These are phyloP conservation scores for Volvox reticuliferus DNA, from an alignment of 139 green algal genomes.

Conservation along the genomic window DNA sequence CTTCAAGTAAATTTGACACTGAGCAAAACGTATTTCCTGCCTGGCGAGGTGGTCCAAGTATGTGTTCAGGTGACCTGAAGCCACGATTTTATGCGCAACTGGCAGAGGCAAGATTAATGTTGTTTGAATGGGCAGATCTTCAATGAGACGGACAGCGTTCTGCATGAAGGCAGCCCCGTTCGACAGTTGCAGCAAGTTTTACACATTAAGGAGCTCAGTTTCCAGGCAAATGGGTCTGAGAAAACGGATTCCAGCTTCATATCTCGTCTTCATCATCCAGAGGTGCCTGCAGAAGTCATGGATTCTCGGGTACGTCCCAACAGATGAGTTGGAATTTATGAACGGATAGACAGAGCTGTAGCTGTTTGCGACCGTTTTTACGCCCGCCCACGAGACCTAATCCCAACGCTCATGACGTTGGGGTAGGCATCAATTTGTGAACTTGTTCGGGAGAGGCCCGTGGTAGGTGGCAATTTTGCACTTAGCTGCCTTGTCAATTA, in stretches of 20 bases:
- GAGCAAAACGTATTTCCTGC: conserved; percentile 36
- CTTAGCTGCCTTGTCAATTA: too few species aligned
- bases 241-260: conserved; percentile 43
- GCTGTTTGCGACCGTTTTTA: too few species aligned
- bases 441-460: too few species aligned
- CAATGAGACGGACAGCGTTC: conserved; percentile 9
- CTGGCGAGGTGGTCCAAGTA: conserved; percentile 32
- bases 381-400: too few species aligned
- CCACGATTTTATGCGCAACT: neutral
- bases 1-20: conserved; percentile 27
- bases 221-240: conserved; percentile 30
- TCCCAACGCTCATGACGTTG: too few species aligned
- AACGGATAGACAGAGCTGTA: too few species aligned
- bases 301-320: conserved; percentile 31
- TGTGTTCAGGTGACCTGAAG: conserved; percentile 38
- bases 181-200: neutral
- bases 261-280: conserved; percentile 18
- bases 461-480: too few species aligned
- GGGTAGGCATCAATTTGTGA: too few species aligned
- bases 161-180: neutral
- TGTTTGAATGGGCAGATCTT: conserved; percentile 7
- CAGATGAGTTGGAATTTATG: too few species aligned
- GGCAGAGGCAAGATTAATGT: neutral
- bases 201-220: conserved; percentile 45
- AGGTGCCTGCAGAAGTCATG: neutral